phyloP scores from a whole-genome alignment of 2,329 filamentous ascomycete genomes.

The Fusarium globosum region DNA sequence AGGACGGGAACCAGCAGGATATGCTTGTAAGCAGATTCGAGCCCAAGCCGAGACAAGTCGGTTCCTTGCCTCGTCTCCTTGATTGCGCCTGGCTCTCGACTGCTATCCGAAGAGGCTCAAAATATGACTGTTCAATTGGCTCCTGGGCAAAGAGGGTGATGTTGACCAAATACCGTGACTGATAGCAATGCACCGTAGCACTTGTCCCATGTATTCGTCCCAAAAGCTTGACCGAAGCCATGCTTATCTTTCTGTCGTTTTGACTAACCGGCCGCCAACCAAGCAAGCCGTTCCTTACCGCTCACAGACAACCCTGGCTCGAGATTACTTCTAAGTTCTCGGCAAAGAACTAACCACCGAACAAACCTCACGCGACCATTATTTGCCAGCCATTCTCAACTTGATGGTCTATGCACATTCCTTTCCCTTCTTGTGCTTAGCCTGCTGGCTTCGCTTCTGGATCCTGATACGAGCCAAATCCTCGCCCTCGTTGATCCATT shows the following conservation, averaged over 20 bases:
- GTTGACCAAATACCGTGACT: slow-evolving; percentile 19
- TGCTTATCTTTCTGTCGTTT: slow-evolving; percentile 32
- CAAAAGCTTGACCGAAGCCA: slow-evolving; percentile 34
- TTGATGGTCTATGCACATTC: slow-evolving; percentile 16
- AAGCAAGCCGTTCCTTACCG: slow-evolving; percentile 20
- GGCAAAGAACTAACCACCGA: slow-evolving; percentile 9
- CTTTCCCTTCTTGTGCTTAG: slow-evolving; percentile 25
- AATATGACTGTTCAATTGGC: neutral
- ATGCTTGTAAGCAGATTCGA: neutral
- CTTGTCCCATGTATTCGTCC: slow-evolving; percentile 20
- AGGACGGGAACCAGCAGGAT: neutral
- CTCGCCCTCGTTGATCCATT: slow-evolving; percentile 16
- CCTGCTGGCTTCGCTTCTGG: slow-evolving; percentile 12
- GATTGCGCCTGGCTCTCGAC: neutral
- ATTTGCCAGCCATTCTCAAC: slow-evolving; percentile 17
- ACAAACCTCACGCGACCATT: slow-evolving; percentile 33
- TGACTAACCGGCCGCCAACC: slow-evolving; percentile 18
- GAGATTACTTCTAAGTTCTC: slow-evolving; percentile 6
- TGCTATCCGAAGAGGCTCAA: neutral
- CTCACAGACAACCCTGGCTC: slow-evolving; percentile 14
- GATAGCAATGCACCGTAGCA: slow-evolving; percentile 6
- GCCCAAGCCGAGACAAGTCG: neutral
- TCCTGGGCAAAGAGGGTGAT: slow-evolving; percentile 4
- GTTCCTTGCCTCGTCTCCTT: neutral
- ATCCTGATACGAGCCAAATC: slow-evolving; percentile 18